Percentiles rank a stretch among this genome's conserved stretches.
Evolutionary conservation across 352 stramenopile genomes (phyloP).

Genomic region (Pythium apleroticum): DNA sequence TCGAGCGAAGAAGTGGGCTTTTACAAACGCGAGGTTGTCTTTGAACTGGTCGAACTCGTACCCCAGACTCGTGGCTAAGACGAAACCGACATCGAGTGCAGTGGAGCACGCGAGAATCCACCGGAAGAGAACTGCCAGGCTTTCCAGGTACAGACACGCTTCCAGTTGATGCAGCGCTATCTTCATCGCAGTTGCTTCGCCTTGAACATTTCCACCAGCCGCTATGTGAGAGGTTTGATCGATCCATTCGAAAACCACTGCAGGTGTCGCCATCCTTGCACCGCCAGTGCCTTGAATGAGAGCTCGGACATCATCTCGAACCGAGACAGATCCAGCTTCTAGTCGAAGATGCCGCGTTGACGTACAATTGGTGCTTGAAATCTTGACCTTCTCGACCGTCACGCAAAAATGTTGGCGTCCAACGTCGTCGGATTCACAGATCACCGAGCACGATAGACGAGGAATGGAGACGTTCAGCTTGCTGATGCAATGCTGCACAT

Average conservation of each 20-base stretch:
- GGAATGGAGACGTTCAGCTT: conserved; percentile 14
- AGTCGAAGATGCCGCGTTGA: conserved; percentile 13
- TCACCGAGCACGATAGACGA: conserved; percentile 13
- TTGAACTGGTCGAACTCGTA: conserved; percentile 59
- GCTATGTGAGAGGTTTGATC: neutral
- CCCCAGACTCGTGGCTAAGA: conserved; percentile 62
- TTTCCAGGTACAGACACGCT: conserved; percentile 46
- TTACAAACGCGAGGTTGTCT: conserved; percentile 53
- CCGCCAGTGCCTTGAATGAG: conserved; percentile 44
- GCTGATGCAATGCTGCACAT: conserved; percentile 5
- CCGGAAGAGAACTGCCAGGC: conserved; percentile 36
- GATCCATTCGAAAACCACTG: conserved; percentile 32
- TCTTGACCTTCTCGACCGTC: conserved; percentile 32
- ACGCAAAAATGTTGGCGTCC: conserved; percentile 23
- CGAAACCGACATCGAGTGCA: conserved; percentile 56
- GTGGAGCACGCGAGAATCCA: conserved; percentile 46
- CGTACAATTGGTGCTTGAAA: conserved; percentile 29
- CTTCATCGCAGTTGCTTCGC: conserved; percentile 12
- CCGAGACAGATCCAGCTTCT: conserved; percentile 19
- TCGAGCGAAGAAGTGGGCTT: conserved; percentile 27
- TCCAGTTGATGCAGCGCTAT: conserved; percentile 38
- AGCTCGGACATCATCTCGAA: conserved; percentile 34
- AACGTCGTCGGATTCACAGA: conserved; percentile 1
- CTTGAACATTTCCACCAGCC: neutral
- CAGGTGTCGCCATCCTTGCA: conserved; percentile 37